Evolutionary conservation across 495 filamentous ascomycete genomes (phyloP).

Genomic region (Penicillium silybi): DNA sequence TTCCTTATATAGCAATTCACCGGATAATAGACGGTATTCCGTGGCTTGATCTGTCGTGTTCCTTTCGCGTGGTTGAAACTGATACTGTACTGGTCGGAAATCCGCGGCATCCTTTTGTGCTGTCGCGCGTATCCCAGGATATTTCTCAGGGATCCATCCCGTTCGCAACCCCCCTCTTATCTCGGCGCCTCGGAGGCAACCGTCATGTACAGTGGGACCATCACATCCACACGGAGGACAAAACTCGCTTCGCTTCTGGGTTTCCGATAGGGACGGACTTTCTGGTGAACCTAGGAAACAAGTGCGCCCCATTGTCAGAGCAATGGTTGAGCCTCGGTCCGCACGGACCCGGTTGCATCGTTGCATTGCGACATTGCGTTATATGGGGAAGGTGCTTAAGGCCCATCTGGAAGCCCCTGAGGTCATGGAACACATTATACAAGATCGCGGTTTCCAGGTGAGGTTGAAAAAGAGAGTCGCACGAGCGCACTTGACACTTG

Average conservation of each 20-base stretch:
- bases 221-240: neutral
- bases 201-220: neutral
- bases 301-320: no score
- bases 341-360: neutral
- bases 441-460: neutral
- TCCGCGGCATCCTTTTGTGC: no score
- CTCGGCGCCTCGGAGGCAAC: neutral
- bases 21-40: neutral
- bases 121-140: no score
- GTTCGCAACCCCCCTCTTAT: neutral
- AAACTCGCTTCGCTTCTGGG: neutral
- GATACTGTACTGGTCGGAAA: neutral
- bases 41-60: neutral
- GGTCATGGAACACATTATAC: neutral
- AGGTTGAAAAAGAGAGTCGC: neutral
- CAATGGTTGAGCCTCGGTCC: neutral
- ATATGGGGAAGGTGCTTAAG: neutral
- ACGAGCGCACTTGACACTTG: neutral
- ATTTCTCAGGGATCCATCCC: no score
- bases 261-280: neutral
- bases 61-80: neutral
- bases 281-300: no score
- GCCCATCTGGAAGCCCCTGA: neutral
- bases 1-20: neutral
- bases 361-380: neutral